Conservation (phyloP, 2,329 filamentous ascomycete species). For the Colletotrichum cereale region DNA sequence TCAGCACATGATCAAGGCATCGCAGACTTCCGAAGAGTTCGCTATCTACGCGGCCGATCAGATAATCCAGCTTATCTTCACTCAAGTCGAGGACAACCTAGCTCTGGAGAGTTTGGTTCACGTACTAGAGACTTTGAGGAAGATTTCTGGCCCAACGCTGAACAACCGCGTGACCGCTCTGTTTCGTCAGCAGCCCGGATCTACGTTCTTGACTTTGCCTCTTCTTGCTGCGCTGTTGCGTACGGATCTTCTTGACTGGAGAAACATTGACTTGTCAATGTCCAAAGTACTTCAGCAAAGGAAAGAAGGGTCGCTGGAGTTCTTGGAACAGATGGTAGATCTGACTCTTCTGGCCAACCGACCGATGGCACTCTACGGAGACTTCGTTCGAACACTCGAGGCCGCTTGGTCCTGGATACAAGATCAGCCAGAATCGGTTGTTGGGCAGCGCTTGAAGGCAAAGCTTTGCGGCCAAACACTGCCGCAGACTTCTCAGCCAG, state of each 20-base stretch:
- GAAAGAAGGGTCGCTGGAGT: slow-evolving; percentile 79
- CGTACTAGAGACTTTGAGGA: slow-evolving; percentile 70
- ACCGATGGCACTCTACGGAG: slow-evolving; percentile 82
- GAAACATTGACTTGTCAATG: slow-evolving; percentile 77
- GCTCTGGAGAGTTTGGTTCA: slow-evolving; percentile 73
- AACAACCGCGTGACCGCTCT: slow-evolving; percentile 67
- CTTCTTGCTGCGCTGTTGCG: slow-evolving; percentile 69
- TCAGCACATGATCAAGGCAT: slow-evolving; percentile 72
- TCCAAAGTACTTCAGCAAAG: slow-evolving; percentile 79
- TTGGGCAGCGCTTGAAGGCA: slow-evolving; percentile 78
- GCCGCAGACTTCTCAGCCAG: slow-evolving; percentile 49
- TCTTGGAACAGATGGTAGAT: slow-evolving; percentile 84
- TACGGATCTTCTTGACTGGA: slow-evolving; percentile 73
- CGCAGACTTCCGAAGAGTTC: slow-evolving; percentile 71
- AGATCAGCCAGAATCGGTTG: slow-evolving; percentile 74
- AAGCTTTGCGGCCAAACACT: slow-evolving; percentile 69
- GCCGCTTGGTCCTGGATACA: slow-evolving; percentile 84
- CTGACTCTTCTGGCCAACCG: slow-evolving; percentile 82
- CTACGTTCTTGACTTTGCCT: slow-evolving; percentile 68
- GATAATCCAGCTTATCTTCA: slow-evolving; percentile 69
- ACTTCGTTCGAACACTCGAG: slow-evolving; percentile 87
- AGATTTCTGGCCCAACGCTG: slow-evolving; percentile 67
- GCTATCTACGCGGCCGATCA: slow-evolving; percentile 70
- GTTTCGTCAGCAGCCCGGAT: slow-evolving; percentile 68
- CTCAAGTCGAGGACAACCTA: slow-evolving; percentile 65